phyloP scores from a whole-genome alignment of 2,329 filamentous ascomycete species.

The Talaromyces amestolkiae region DNA sequence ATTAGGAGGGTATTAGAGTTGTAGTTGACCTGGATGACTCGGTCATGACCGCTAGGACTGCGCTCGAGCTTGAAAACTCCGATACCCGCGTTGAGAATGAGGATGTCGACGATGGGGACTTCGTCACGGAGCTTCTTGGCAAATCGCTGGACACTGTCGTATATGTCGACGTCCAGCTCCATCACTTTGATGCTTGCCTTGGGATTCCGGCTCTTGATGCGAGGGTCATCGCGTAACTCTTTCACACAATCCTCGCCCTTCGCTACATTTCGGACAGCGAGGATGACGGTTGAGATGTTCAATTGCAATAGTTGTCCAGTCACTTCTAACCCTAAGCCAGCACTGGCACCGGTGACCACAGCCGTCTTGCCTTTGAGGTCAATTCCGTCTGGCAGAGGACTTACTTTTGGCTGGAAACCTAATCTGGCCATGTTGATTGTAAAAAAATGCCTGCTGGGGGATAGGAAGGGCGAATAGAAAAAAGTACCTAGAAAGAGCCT shows the following conservation, averaged over 20 bases:
- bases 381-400: background rate
- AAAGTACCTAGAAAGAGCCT: background rate
- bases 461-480: background rate
- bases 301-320: slow-evolving; percentile 26
- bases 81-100: slow-evolving; percentile 29
- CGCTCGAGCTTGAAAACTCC: slow-evolving; percentile 21
- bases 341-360: slow-evolving; percentile 29
- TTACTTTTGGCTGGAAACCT: background rate
- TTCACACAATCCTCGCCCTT: slow-evolving; percentile 23
- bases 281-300: slow-evolving; percentile 24
- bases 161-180: slow-evolving; percentile 23
- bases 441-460: too few relatives aligned
- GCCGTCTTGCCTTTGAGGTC: slow-evolving; percentile 26
- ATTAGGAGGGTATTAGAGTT: slow-evolving; percentile 28
- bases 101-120: slow-evolving; percentile 24
- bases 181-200: slow-evolving; percentile 21
- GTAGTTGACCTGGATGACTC: slow-evolving; percentile 38
- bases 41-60: slow-evolving; percentile 36
- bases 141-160: slow-evolving; percentile 25
- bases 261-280: slow-evolving; percentile 26
- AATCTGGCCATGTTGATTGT: background rate
- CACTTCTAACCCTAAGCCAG: slow-evolving; percentile 28
- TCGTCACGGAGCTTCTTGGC: slow-evolving; percentile 21
- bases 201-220: slow-evolving; percentile 6
- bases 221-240: background rate